Base-by-base conservation (phyloP, 176 grass and related monocot genomes). In the Oryza glumipatula region DNA sequence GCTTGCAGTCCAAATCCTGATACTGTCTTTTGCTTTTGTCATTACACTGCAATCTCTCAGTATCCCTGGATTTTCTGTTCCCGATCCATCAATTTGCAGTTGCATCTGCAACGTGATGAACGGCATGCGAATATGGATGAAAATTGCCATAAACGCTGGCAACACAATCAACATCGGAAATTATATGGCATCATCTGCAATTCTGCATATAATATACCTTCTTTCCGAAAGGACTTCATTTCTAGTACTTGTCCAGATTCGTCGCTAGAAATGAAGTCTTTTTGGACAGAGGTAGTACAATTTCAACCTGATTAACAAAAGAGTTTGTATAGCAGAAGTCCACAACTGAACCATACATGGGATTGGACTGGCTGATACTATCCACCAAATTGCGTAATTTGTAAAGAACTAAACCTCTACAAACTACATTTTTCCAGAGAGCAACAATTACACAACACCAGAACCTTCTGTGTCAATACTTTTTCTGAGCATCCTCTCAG, bases 391-490 rank as follows among this genome's bases (percentile, higher is more conserved):
- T 77, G 32, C 52, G 52, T 52, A 52, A 63, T 45, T 28, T 43
- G 21, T 44, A 69, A 75, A 61, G 28, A 48, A 17, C 66, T 38
- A 77, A 87, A 72, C 30, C 68, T 13, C 13, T 65, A n/a, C 44
- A 79, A 68, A 6, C 26, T 47, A 7, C 35, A 47, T 76, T 19
- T 70, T 76, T 2, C 44, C 12, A 16, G 16, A 12, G 72, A 26
- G 65, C 23, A 38, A 61, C 63, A 61, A 19, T 32, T 76, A 61
- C 61, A 84, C 14, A 74, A 17, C 36, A 84, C 16, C 10, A 45
- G 16, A 2, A 72, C 22, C 80, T 51, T 14, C 47, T 36, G 5
- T n/a, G 64, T 26, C 64, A 44, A 16, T 70, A 21, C 45, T 17
- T 7, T 10, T 61, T 60, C 41, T n/a, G 22, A 82, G 15, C 44